These are phyloP conservation scores for Ochetophila trinervis DNA, from an alignment of 306 rosid genomes.

Conservation along the genomic window DNA sequence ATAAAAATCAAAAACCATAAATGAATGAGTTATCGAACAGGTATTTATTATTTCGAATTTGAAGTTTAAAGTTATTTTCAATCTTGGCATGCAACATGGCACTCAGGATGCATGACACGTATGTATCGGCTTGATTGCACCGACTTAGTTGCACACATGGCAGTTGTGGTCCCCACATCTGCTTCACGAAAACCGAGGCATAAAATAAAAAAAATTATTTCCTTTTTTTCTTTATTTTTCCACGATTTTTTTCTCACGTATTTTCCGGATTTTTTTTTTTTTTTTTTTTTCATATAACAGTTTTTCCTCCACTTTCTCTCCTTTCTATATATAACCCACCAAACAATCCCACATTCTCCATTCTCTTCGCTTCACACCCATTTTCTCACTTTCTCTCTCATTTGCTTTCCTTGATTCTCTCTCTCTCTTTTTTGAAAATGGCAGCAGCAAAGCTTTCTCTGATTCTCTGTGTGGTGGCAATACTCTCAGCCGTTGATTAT, in stretches of 20 bases:
- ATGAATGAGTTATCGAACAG: too few relatives aligned
- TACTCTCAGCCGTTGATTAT: constrained; percentile 9
- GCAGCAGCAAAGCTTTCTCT: constrained; percentile 34
- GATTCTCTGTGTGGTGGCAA: constrained; percentile 24
- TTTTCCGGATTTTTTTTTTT: too few relatives aligned
- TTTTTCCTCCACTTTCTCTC: too few relatives aligned
- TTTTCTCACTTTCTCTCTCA: background rate
- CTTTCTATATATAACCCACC: too few relatives aligned
- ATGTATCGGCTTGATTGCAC: background rate
- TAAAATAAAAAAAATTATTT: too few relatives aligned
- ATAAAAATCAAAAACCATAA: too few relatives aligned
- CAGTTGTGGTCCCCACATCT: background rate
- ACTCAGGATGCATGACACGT: background rate
- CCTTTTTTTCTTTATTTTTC: too few relatives aligned
- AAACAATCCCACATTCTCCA: background rate
- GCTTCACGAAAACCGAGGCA: background rate
- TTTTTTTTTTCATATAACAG: too few relatives aligned
- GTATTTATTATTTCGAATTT: background rate
- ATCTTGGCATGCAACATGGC: background rate
- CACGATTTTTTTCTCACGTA: too few relatives aligned
- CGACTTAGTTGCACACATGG: background rate
- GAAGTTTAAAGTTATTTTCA: background rate
- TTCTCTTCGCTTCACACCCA: too few relatives aligned
- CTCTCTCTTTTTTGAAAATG: constrained; percentile 26
- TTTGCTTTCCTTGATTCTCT: background rate